These are phyloP conservation scores for Suillus weaverae DNA, from an alignment of 768 basidiomycete species.

Conservation along the genomic window DNA sequence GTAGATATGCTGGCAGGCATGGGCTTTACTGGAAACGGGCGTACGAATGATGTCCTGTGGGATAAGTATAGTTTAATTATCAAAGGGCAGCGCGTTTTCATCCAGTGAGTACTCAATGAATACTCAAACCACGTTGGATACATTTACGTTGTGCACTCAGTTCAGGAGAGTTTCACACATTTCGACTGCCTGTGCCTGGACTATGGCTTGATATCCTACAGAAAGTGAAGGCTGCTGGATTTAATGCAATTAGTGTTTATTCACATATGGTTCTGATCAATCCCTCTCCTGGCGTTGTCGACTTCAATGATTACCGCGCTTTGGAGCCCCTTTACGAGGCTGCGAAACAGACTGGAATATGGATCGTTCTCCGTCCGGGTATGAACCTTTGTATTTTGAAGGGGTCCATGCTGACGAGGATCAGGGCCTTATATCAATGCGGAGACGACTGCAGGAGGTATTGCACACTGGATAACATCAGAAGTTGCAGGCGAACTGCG, in stretches of 20 bases:
- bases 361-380: slow-evolving; percentile 80
- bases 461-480: slow-evolving; percentile 68
- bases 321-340: slow-evolving; percentile 72
- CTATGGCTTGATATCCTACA: slow-evolving; percentile 74
- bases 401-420: slow-evolving; percentile 40
- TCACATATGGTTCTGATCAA: slow-evolving; percentile 76
- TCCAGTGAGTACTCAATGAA: slow-evolving; percentile 52
- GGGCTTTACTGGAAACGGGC: slow-evolving; percentile 29
- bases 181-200: slow-evolving; percentile 33
- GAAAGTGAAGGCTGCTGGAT: slow-evolving; percentile 66
- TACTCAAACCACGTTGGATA: background rate
- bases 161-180: slow-evolving; percentile 40
- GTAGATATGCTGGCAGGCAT: background rate
- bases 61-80: slow-evolving; percentile 75
- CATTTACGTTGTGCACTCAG: slow-evolving; percentile 35
- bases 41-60: slow-evolving; percentile 45
- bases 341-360: slow-evolving; percentile 71
- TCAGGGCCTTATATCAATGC: slow-evolving; percentile 66
- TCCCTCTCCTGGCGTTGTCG: slow-evolving; percentile 48
- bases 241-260: slow-evolving; percentile 79
- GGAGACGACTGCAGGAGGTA: slow-evolving; percentile 78
- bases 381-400: slow-evolving; percentile 18
- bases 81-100: slow-evolving; percentile 67
- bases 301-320: slow-evolving; percentile 49
- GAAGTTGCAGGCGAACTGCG: slow-evolving; percentile 65